These are phyloP conservation scores for Phytophthora tubulina DNA, from an alignment of 352 stramenopile species.

Conservation along the genomic window DNA sequence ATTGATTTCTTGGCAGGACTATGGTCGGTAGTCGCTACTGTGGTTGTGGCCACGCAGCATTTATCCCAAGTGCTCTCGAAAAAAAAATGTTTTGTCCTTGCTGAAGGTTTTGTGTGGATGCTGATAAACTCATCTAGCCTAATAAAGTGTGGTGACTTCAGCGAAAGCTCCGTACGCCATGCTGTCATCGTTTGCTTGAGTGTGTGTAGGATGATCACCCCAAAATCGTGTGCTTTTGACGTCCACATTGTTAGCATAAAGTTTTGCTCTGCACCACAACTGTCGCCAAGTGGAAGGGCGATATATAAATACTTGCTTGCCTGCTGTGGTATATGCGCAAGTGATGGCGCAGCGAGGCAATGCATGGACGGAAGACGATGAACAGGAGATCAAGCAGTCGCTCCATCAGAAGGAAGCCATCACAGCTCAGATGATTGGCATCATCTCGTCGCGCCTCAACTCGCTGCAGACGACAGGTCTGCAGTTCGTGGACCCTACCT, in stretches of 20 bases:
- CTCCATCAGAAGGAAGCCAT: conserved; percentile 81
- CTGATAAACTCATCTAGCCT: too few species aligned
- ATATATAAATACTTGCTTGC: too few species aligned
- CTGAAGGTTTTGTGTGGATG: too few species aligned
- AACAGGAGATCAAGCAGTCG: conserved; percentile 61
- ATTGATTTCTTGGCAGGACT: conserved; percentile 62
- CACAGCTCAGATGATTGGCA: conserved; percentile 84
- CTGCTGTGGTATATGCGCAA: not conserved
- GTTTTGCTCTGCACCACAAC: too few species aligned
- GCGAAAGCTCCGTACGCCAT: too few species aligned
- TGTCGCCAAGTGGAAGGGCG: too few species aligned
- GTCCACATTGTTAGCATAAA: too few species aligned
- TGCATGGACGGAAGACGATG: conserved; percentile 47
- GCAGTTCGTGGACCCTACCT: not conserved
- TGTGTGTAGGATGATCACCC: too few species aligned
- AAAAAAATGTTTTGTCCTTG: too few species aligned
- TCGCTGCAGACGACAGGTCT: conserved; percentile 71
- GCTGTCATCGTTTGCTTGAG: too few species aligned
- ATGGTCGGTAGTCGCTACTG: conserved; percentile 73
- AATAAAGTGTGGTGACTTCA: too few species aligned
- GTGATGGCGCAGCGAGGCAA: conserved; percentile 35
- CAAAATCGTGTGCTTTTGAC: too few species aligned
- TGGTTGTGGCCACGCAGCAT: conserved; percentile 81
- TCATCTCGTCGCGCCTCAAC: conserved; percentile 74
- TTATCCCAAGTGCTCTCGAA: conserved; percentile 69